Evolutionary conservation across 164 flowering plant genomes (phyloP), one percentile per base, ranked within the genome.

Genomic region (Vitis amurensis): DNA sequence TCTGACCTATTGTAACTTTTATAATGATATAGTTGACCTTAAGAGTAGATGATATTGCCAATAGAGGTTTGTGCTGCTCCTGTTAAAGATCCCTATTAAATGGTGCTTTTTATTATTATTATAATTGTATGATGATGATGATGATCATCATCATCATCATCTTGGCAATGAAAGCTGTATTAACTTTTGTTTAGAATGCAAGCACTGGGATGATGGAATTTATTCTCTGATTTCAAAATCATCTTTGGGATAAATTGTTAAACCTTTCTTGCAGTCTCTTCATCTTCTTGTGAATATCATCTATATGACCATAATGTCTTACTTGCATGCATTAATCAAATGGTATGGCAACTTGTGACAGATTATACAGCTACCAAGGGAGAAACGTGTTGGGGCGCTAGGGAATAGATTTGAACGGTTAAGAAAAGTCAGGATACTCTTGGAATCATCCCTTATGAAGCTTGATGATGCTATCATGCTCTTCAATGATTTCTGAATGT

Each of bases 401-500:
- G 61, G 29, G 64, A 72, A 76, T 47, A 77, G 73, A 70, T 56
- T 17, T 48, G 58, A 69, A 8, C 80, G 76, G 30, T 29, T 72
- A 14, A 52, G 13, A 58, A 82, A 63, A 19, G 73, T 77, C 13
- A 74, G 55, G 74, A 50, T 64, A 47, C 71, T 84, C 31, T 56
- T 87, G 73, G 86, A 73, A 49, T 71, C 87, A 9, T 87, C 90
- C 30, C 63, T 89, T 59, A 64, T 85, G 83, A 85, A 84, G 76
- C 82, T 91, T 58, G 96, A 91, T 71, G 90, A 89, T 71, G 82
- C 86, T 56, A 62, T 87, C 62, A 79, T 91, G 88, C 84, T 91
- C 55, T 87, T 89, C 76, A 79, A 79, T 73, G 89, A 84, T 70
- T 88, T 86, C 65, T 87, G 69, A 83, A 9, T 63, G 37, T 56